Evolutionary conservation across 106 monocot species (phyloP).

Genomic region (Chionographis japonica): DNA sequence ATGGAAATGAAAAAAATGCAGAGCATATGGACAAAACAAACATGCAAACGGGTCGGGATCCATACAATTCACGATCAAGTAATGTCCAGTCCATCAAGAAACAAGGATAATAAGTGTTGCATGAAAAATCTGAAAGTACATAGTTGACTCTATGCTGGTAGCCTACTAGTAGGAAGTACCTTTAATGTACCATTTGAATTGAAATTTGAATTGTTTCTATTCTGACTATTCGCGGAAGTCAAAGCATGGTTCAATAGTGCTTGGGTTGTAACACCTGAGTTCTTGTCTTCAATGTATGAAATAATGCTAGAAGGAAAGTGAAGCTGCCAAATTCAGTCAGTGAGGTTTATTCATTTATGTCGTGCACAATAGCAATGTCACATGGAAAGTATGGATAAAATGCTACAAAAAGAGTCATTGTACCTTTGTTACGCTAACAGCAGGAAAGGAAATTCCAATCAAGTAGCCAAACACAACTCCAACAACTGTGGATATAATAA

Average conservation of each 20-base stretch:
- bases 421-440: slow-evolving; percentile 34
- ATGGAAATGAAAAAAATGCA: too few relatives aligned
- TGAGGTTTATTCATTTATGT: neutral
- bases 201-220: neutral
- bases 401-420: neutral
- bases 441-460: slow-evolving; percentile 38
- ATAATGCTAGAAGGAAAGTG: slow-evolving; percentile 28
- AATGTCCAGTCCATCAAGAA: too few relatives aligned
- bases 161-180: slow-evolving; percentile 4
- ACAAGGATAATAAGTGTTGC: too few relatives aligned
- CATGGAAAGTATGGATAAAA: neutral
- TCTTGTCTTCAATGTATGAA: slow-evolving; percentile 34
- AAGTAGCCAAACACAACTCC: slow-evolving; percentile 50
- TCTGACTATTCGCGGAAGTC: slow-evolving; percentile 19
- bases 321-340: slow-evolving; percentile 15
- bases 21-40: too few relatives aligned
- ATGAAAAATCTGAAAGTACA: too few relatives aligned
- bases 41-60: too few relatives aligned
- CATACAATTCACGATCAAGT: too few relatives aligned
- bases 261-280: slow-evolving; percentile 31
- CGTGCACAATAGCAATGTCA: too few relatives aligned
- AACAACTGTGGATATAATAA: slow-evolving; percentile 29
- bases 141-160: too few relatives aligned
- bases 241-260: slow-evolving; percentile 30
- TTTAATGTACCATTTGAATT: slow-evolving; percentile 12